Conservation (phyloP, 164 flowering plant species). For the Tetracentron sinense region DNA sequence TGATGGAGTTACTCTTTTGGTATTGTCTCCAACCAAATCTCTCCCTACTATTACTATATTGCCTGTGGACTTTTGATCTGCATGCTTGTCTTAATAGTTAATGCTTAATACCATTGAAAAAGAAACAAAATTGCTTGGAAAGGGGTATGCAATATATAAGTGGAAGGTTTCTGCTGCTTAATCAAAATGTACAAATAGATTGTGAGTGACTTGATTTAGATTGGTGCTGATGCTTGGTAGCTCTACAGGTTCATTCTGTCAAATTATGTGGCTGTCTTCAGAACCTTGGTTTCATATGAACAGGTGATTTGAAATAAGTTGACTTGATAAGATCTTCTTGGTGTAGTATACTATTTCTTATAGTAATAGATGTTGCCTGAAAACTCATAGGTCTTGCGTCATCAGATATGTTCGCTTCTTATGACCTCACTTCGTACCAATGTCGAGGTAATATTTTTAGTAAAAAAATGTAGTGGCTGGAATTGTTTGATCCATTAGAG, state of each 20-base stretch:
- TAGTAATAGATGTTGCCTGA: constrained; percentile 8
- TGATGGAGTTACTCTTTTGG: not conserved
- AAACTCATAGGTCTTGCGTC: constrained; percentile 63
- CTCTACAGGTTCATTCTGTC: constrained; percentile 79
- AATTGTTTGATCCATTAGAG: not conserved
- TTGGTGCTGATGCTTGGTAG: constrained; percentile 6
- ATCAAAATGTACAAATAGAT: not conserved
- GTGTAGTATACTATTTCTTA: constrained; percentile 7
- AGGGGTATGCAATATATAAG: not conserved
- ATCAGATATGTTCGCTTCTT: constrained; percentile 93
- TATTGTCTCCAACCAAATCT: not conserved
- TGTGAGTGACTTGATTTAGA: constrained; percentile 1
- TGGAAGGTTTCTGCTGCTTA: not conserved
- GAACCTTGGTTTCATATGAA: constrained; percentile 63
- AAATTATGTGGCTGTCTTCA: constrained; percentile 77
- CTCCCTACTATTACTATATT: not conserved
- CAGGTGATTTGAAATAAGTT: constrained; percentile 46
- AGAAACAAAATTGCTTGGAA: not conserved
- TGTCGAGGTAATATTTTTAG: constrained; percentile 58
- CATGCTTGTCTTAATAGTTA: too few relatives aligned
- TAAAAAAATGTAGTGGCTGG: not conserved
- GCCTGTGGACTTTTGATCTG: not conserved
- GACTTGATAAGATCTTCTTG: constrained; percentile 3
- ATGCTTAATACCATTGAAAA: not conserved
- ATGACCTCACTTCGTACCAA: constrained; percentile 97